Conservation (phyloP, 129 eudicot species). For the Calendula officinalis region DNA sequence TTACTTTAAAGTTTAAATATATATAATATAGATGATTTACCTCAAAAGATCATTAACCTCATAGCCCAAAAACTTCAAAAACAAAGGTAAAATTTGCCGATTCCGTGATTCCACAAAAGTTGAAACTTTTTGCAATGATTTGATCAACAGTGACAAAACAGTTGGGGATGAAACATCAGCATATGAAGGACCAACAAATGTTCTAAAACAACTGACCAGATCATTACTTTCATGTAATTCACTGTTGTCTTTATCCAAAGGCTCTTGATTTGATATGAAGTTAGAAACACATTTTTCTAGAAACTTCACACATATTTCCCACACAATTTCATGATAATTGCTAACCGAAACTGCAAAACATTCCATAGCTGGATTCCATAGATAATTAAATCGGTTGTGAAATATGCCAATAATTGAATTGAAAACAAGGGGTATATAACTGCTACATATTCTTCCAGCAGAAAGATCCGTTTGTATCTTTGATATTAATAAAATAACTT, state of each 20-base stretch:
- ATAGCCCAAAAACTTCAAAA: slow-evolving; percentile 75
- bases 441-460: slow-evolving; percentile 41
- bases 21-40: slow-evolving; percentile 29
- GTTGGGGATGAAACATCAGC: slow-evolving; percentile 53
- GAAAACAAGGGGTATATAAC: slow-evolving; percentile 51
- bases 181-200: slow-evolving; percentile 32
- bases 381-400: slow-evolving; percentile 63
- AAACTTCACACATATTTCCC: slow-evolving; percentile 56
- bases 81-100: slow-evolving; percentile 69
- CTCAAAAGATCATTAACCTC: slow-evolving; percentile 43
- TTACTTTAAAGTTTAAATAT: not conserved
- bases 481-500: slow-evolving; percentile 56
- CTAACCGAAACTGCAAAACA: slow-evolving; percentile 56
- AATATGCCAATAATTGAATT: slow-evolving; percentile 67
- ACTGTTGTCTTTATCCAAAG: slow-evolving; percentile 22
- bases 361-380: slow-evolving; percentile 78
- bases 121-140: slow-evolving; percentile 64
- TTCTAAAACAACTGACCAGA: slow-evolving; percentile 49
- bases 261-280: slow-evolving; percentile 39
- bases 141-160: slow-evolving; percentile 69
- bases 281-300: slow-evolving; percentile 48
- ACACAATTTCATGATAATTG: slow-evolving; percentile 44
- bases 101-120: slow-evolving; percentile 59
- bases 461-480: slow-evolving; percentile 68
- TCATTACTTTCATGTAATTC: slow-evolving; percentile 33